These are phyloP conservation scores for Magnusiomyces tetraspermus DNA, from an alignment of 1,139 yeast genomes.

Conservation along the genomic window DNA sequence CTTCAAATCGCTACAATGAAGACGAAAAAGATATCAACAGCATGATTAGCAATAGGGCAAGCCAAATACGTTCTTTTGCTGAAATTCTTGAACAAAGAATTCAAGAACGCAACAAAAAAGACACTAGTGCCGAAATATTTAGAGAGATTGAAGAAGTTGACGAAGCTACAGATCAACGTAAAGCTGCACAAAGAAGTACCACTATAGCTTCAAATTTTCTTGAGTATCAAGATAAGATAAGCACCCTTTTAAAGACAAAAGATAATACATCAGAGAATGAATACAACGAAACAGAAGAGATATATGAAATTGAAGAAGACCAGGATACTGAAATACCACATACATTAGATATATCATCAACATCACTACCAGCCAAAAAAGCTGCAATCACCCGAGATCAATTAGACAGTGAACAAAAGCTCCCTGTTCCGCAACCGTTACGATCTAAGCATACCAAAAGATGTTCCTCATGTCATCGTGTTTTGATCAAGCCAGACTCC, in stretches of 20 bases:
- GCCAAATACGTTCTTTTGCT: slow-evolving; percentile 11
- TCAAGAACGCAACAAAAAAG: slow-evolving; percentile 10
- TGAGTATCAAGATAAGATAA: not conserved
- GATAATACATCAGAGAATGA: not conserved
- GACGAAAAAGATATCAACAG: not conserved
- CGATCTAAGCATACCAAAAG: slow-evolving; percentile 23
- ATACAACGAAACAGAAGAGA: not conserved
- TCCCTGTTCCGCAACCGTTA: slow-evolving; percentile 22
- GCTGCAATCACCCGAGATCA: slow-evolving; percentile 3
- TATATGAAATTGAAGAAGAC: not conserved
- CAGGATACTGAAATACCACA: not conserved
- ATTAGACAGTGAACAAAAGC: slow-evolving; percentile 9
- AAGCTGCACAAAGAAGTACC: slow-evolving; percentile 2
- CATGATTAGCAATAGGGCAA: not conserved
- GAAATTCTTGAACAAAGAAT: slow-evolving; percentile 14
- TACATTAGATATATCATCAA: not conserved
- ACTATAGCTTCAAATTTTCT: not conserved
- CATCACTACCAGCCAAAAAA: not conserved
- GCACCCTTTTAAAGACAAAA: not conserved
- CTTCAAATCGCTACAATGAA: not conserved
- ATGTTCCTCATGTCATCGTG: slow-evolving; percentile 27
- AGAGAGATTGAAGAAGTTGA: slow-evolving; percentile 13
- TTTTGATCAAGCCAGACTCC: slow-evolving; percentile 26
- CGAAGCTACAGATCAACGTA: slow-evolving; percentile 11
- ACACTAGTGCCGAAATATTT: slow-evolving; percentile 11